Conservation (phyloP, 2,329 filamentous ascomycete species). For the Decorospora gaudefroyi region DNA sequence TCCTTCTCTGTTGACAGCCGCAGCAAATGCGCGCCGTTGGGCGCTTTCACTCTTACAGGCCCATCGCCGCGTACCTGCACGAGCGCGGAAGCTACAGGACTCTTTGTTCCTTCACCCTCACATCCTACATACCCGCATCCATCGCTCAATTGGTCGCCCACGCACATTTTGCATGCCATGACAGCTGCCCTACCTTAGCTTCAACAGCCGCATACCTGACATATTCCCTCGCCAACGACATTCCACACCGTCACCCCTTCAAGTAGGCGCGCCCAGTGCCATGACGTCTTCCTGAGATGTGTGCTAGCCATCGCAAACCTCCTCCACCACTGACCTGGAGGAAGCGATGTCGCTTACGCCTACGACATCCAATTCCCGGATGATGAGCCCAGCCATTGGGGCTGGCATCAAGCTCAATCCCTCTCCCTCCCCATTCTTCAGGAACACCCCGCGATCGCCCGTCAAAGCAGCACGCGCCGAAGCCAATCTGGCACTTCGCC, state of each 20-base stretch:
- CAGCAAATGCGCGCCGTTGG: conserved; percentile 12
- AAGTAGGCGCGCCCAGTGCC: conserved; percentile 26
- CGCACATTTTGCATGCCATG: not conserved
- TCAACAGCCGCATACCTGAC: conserved; percentile 18
- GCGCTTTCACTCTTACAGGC: conserved; percentile 15
- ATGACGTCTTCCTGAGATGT: conserved; percentile 39
- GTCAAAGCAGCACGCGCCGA: conserved; percentile 55
- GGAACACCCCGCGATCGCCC: conserved; percentile 67
- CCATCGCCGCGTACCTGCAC: conserved; percentile 12
- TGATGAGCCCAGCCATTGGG: conserved; percentile 49
- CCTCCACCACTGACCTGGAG: conserved; percentile 34
- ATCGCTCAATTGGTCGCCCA: conserved; percentile 11
- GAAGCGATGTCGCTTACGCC: conserved; percentile 49
- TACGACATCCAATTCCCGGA: conserved; percentile 48
- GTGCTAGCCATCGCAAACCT: conserved; percentile 28
- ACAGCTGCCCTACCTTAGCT: conserved; percentile 13
- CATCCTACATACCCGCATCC: not conserved
- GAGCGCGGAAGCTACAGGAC: conserved; percentile 12
- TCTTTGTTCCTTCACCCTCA: conserved; percentile 8
- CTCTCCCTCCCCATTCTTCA: conserved; percentile 65
- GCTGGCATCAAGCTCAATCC: conserved; percentile 61
- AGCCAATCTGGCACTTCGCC: conserved; percentile 68
- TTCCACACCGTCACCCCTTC: conserved; percentile 12
- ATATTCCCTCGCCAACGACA: conserved; percentile 27
- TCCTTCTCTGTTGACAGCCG: conserved; percentile 16